Percentiles rank a stretch among this genome's conserved stretches.
phyloP scores from a whole-genome alignment of 306 rosid species.

The Dryas drummondii region DNA sequence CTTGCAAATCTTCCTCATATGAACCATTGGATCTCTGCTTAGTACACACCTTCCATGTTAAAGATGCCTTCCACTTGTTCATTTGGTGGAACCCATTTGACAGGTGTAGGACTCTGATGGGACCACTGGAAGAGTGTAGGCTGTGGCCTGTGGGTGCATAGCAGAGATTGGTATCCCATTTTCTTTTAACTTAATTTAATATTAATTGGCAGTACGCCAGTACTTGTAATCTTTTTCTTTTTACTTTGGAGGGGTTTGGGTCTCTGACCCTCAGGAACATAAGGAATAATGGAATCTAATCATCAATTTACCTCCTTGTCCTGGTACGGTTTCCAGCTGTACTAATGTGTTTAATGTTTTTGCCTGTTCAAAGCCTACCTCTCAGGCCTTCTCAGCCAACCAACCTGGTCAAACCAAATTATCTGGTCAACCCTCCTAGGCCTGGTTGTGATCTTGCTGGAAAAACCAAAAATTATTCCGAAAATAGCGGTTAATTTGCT shows the following conservation, averaged over 20 bases:
- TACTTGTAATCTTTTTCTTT: constrained; percentile 35
- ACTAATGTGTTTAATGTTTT: constrained; percentile 9
- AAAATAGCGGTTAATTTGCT: constrained; percentile 41
- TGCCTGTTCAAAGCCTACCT: neutral
- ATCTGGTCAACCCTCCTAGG: constrained; percentile 45
- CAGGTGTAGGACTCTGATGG: constrained; percentile 39
- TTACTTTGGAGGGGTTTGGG: constrained; percentile 33
- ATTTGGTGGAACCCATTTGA: neutral
- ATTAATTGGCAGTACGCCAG: constrained; percentile 19
- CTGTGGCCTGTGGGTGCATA: constrained; percentile 25
- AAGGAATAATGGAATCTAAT: constrained; percentile 99
- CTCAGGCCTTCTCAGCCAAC: constrained; percentile 18
- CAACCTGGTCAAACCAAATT: constrained; percentile 60
- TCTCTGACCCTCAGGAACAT: constrained; percentile 43
- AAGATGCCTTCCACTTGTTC: neutral
- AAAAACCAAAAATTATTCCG: constrained; percentile 26
- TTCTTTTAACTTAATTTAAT: constrained; percentile 31
- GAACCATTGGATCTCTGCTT: constrained; percentile 9
- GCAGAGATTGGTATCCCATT: constrained; percentile 16
- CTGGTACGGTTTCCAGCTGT: constrained; percentile 93
- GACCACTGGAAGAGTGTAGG: neutral
- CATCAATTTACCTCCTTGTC: constrained; percentile 87
- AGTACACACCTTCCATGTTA: neutral
- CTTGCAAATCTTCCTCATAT: constrained; percentile 23
- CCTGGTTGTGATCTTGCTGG: constrained; percentile 63